These are phyloP conservation scores for Domatiomyces globalis DNA, from an alignment of 2,329 filamentous ascomycete species.

Conservation along the genomic window DNA sequence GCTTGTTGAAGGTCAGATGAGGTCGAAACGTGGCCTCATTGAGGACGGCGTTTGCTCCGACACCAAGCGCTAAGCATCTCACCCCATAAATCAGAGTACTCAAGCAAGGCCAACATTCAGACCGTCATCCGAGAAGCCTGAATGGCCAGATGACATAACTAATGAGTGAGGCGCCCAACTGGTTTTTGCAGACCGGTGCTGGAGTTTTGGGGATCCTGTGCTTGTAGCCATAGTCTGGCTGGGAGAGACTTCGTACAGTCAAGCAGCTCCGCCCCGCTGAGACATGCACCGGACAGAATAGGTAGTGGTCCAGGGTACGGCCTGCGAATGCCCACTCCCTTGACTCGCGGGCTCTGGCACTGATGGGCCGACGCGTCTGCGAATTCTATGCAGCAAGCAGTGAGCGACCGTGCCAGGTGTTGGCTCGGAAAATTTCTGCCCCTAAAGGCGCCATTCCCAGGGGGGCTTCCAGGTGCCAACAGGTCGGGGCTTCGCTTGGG, in stretches of 20 bases:
- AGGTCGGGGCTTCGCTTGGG: not conserved
- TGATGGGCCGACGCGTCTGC: not conserved
- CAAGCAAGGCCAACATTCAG: too few species aligned
- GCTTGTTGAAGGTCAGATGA: not conserved
- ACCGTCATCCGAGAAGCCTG: too few species aligned
- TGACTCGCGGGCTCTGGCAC: not conserved
- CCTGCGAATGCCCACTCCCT: not conserved
- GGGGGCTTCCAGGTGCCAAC: not conserved
- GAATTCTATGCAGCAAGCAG: not conserved
- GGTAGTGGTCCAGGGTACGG: not conserved
- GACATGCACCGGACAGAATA: not conserved
- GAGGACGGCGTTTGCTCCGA: not conserved
- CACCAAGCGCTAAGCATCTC: not conserved
- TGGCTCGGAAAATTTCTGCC: not conserved
- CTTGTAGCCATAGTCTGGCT: too few species aligned
- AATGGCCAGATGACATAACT: too few species aligned
- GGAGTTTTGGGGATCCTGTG: not conserved
- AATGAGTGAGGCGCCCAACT: not conserved
- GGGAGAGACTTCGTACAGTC: not conserved
- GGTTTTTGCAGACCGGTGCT: not conserved
- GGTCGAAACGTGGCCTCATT: not conserved
- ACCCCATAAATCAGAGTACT: not conserved
- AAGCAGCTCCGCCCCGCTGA: not conserved
- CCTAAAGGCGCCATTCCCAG: not conserved
- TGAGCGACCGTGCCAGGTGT: not conserved